phyloP scores from a whole-genome alignment of 2,329 filamentous ascomycete species.

The Aspergillus terreus region DNA sequence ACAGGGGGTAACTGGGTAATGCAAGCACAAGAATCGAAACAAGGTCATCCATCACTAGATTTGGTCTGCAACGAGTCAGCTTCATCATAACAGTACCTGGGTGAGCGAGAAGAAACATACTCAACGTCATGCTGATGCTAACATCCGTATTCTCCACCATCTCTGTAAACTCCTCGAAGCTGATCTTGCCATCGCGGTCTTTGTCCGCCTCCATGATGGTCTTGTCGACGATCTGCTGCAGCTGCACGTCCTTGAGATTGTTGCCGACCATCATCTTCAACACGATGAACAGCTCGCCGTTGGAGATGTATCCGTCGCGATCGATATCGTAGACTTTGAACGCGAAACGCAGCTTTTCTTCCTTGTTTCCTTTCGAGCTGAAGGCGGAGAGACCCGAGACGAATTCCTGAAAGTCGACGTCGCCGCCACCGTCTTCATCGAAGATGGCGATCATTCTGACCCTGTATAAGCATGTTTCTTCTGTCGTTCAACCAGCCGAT shows the following conservation, averaged over 20 bases:
- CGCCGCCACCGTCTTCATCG: conserved; percentile 94
- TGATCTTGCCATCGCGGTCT: conserved; percentile 95
- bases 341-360: conserved; percentile 94
- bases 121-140: conserved; percentile 65
- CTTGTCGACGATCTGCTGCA: conserved; percentile 99
- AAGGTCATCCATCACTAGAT: conserved; percentile 8
- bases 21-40: neutral
- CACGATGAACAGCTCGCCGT: conserved; percentile 98
- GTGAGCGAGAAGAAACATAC: conserved; percentile 37
- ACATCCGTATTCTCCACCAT: conserved; percentile 95
- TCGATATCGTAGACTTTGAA: conserved; percentile 99
- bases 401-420: conserved; percentile 98
- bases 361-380: conserved; percentile 97
- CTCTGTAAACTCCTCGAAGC: conserved; percentile 97
- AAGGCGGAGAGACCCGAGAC: conserved; percentile 93
- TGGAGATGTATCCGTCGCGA: conserved; percentile 96
- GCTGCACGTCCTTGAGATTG: conserved; percentile 97
- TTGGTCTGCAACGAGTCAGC: conserved; percentile 15
- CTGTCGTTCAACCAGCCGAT: conserved; percentile 41
- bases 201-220: conserved; percentile 99
- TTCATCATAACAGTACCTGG: neutral
- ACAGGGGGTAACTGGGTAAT: neutral
- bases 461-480: conserved; percentile 45
- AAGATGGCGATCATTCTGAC: conserved; percentile 98
- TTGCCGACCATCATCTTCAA: conserved; percentile 99